Evolutionary conservation across 2,329 filamentous ascomycete species (phyloP).

Genomic region (Nigrospora sphaerica): DNA sequence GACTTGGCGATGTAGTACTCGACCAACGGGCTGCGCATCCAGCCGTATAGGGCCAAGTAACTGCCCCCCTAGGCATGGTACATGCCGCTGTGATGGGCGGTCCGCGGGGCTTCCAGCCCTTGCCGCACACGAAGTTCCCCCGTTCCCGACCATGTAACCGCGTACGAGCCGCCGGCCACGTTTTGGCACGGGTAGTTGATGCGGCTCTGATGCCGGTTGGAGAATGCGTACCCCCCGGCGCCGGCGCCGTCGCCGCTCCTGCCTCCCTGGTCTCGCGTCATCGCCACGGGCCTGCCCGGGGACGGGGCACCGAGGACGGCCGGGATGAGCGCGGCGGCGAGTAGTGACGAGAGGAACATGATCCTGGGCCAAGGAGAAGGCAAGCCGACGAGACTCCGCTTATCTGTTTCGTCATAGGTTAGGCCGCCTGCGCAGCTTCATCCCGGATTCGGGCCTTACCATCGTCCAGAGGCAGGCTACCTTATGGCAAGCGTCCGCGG

Average conservation of each 20-base stretch:
- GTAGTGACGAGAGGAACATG: no score
- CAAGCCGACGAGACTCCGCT: no score
- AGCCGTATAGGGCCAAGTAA: conserved; percentile 52
- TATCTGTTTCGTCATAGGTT: no score
- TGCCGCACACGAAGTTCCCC: conserved; percentile 53
- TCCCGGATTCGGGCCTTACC: no score
- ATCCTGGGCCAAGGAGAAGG: no score
- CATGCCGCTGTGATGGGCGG: conserved; percentile 27
- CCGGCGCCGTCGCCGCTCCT: not conserved
- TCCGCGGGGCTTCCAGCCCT: conserved; percentile 49
- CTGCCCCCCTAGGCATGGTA: conserved; percentile 28
- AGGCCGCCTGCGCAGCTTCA: no score
- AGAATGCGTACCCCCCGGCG: conserved; percentile 28
- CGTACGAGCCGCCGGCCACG: conserved; percentile 31
- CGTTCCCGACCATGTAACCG: conserved; percentile 32
- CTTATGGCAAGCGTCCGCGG: no score
- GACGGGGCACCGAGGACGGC: not conserved
- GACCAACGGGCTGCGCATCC: conserved; percentile 41
- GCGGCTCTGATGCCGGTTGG: conserved; percentile 34
- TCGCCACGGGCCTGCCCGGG: no score
- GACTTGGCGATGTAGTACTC: conserved; percentile 37
- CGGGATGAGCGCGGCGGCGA: conserved; percentile 17
- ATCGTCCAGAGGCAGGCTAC: no score
- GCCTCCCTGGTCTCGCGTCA: no score
- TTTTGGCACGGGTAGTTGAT: conserved; percentile 33